These are phyloP conservation scores for Saccharum spontaneum DNA, from an alignment of 176 grass and related monocot genomes.

Conservation along the genomic window DNA sequence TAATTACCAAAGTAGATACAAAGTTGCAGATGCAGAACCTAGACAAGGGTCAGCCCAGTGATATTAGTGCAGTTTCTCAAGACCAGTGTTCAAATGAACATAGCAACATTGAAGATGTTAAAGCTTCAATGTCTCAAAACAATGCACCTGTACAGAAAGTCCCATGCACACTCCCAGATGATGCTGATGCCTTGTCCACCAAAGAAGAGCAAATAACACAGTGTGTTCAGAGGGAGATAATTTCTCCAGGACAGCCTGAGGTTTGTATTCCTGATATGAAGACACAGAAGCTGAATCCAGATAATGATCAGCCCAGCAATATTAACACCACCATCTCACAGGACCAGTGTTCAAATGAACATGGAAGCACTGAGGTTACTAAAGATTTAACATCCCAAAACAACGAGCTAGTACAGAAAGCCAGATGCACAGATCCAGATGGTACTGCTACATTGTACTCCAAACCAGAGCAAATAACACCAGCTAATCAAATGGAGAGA, in stretches of 20 bases:
- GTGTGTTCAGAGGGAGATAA: background rate
- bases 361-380: slow-evolving; percentile 1
- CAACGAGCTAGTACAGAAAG: slow-evolving; percentile 29
- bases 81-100: slow-evolving; percentile 16
- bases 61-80: background rate
- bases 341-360: slow-evolving; percentile 17
- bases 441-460: slow-evolving; percentile 13
- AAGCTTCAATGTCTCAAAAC: slow-evolving; percentile 33
- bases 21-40: slow-evolving; percentile 16
- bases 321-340: background rate
- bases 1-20: slow-evolving; percentile 1
- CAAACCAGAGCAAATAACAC: slow-evolving; percentile 22
- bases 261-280: slow-evolving; percentile 18
- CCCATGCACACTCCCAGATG: slow-evolving; percentile 20
- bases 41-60: slow-evolving; percentile 7
- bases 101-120: background rate
- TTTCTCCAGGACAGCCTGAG: slow-evolving; percentile 13
- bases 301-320: slow-evolving; percentile 10
- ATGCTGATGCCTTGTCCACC: slow-evolving; percentile 20
- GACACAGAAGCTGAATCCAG: slow-evolving; percentile 5
- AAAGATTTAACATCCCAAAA: slow-evolving; percentile 32
- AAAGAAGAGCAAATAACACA: slow-evolving; percentile 11
- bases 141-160: slow-evolving; percentile 27
- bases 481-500: background rate
- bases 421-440: slow-evolving; percentile 12